Conservation (phyloP, 140 eudicot genomes). For the Oenanthe javanica region DNA sequence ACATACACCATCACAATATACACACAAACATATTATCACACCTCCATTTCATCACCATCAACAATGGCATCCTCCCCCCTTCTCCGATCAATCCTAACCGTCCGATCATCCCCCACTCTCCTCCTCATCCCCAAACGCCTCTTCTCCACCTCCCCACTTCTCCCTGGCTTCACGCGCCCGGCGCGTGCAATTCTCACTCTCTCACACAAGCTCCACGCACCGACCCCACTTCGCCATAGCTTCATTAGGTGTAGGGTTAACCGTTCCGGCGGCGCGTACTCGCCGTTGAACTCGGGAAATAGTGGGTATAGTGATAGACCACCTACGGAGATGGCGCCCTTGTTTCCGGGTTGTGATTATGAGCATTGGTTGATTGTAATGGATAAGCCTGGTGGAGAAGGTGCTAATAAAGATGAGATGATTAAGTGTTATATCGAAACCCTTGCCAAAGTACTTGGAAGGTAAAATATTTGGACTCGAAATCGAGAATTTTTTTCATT, state of each 20-base stretch:
- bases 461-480: conserved; percentile 26
- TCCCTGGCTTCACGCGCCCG: conserved; percentile 42
- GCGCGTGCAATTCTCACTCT: conserved; percentile 37
- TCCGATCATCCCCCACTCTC: conserved; percentile 27
- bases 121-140: conserved; percentile 39
- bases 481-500: not conserved
- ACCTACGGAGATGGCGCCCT: conserved; percentile 97
- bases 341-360: conserved; percentile 95
- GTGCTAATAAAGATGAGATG: conserved; percentile 83
- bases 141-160: conserved; percentile 36
- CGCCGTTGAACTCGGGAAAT: conserved; percentile 74
- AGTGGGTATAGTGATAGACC: conserved; percentile 81
- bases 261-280: conserved; percentile 85
- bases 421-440: conserved; percentile 78
- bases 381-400: conserved; percentile 97
- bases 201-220: conserved; percentile 45
- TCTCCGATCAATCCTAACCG: conserved; percentile 42
- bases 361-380: conserved; percentile 96
- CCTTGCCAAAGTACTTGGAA: conserved; percentile 81
- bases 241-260: conserved; percentile 61
- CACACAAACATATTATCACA: not conserved
- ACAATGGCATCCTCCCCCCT: conserved; percentile 32
- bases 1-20: not conserved
- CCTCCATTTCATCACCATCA: conserved; percentile 9
- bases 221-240: conserved; percentile 33